Conservation (phyloP, 2,329 filamentous ascomycete genomes). For the Coniochaeta sp. region DNA sequence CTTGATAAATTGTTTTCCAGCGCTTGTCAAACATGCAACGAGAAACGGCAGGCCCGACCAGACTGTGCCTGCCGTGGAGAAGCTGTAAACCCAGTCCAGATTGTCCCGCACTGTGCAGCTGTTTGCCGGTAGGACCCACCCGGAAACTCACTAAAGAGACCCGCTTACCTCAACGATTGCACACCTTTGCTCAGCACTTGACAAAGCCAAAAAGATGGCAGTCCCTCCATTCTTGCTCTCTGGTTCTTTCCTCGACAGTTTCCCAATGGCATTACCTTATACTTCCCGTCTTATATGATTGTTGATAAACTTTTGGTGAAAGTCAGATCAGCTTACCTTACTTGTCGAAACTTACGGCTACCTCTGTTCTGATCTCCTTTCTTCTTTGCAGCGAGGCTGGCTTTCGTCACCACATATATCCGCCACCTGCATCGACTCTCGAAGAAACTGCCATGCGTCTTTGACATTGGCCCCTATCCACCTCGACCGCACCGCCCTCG, state of each 20-base stretch:
- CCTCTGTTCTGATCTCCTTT: neutral
- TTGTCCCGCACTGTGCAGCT: neutral
- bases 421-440: neutral
- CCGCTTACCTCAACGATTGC: conserved; percentile 1
- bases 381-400: neutral
- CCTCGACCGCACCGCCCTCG: neutral
- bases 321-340: neutral
- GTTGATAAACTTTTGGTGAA: neutral
- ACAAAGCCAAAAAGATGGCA: conserved; percentile 1
- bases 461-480: neutral
- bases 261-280: neutral
- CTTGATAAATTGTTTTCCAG: neutral
- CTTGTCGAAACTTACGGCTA: neutral
- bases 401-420: neutral
- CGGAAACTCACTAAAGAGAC: neutral
- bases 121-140: neutral
- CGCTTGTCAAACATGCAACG: neutral
- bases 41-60: neutral
- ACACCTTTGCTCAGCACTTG: neutral
- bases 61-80: neutral
- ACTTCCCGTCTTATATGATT: neutral
- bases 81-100: neutral
- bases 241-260: neutral
- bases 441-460: neutral
- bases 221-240: neutral